Conservation (phyloP, 495 filamentous ascomycete genomes). For the Penicillium desertorum region DNA sequence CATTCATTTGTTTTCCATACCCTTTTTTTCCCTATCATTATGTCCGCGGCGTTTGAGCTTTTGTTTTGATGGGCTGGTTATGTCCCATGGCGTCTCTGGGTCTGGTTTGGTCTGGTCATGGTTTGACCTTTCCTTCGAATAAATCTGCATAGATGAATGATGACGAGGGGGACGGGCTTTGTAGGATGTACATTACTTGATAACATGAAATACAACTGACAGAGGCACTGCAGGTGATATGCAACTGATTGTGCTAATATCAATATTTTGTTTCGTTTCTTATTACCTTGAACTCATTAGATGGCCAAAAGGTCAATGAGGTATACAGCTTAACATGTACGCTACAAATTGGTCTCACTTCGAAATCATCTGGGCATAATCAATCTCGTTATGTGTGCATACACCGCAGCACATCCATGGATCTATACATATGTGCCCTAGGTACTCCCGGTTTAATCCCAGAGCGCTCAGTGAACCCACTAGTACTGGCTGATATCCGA, state of each 20-base stretch:
- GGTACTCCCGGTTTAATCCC: no score
- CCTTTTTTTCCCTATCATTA: slow-evolving; percentile 16
- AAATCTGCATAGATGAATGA: slow-evolving; percentile 36
- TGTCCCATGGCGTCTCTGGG: slow-evolving; percentile 27
- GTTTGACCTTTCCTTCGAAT: slow-evolving; percentile 12
- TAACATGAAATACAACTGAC: slow-evolving; percentile 22
- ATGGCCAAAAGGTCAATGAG: not conserved
- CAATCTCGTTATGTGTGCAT: no score
- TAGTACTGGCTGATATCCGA: no score
- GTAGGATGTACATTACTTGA: slow-evolving; percentile 34
- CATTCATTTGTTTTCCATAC: slow-evolving; percentile 5
- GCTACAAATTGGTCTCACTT: not conserved
- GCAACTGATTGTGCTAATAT: not conserved
- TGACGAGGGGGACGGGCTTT: slow-evolving; percentile 24
- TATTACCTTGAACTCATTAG: not conserved
- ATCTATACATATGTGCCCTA: no score
- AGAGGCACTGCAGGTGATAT: slow-evolving; percentile 13
- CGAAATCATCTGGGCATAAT: not conserved
- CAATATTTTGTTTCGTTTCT: not conserved
- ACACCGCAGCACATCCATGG: no score
- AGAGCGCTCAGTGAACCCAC: no score
- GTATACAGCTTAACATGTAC: not conserved
- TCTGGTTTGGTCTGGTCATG: slow-evolving; percentile 17
- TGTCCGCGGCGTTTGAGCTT: slow-evolving; percentile 24
- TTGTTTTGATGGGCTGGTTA: slow-evolving; percentile 10